Evolutionary conservation across 352 stramenopile genomes (phyloP).

Genomic region (Phytopythium mirpurense): DNA sequence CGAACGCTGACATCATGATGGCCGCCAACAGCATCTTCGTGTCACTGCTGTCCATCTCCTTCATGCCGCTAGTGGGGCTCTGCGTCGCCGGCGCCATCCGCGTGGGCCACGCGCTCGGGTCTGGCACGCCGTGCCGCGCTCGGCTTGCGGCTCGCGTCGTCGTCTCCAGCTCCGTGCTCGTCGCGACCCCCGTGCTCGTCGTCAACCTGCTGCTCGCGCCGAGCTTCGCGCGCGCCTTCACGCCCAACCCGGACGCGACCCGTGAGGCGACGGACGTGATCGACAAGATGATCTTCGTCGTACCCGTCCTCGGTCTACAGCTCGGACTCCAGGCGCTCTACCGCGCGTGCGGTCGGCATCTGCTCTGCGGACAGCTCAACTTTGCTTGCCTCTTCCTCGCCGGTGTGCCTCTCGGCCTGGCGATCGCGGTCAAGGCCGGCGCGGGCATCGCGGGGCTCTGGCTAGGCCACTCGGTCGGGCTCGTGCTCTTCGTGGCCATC

Average conservation of each 20-base stretch:
- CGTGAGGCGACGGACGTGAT: slow-evolving; percentile 5
- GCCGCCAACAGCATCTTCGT: slow-evolving; percentile 17
- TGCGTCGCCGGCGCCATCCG: slow-evolving; percentile 19
- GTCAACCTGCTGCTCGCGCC: slow-evolving; percentile 7
- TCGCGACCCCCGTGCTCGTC: slow-evolving; percentile 2
- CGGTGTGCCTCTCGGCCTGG: slow-evolving; percentile 13
- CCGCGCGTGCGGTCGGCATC: slow-evolving; percentile 16
- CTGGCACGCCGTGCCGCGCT: slow-evolving; percentile 16
- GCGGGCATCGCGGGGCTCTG: slow-evolving; percentile 27
- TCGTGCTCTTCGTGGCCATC: slow-evolving; percentile 11
- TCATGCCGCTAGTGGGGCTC: slow-evolving; percentile 18
- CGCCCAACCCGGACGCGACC: slow-evolving; percentile 8
- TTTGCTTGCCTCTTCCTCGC: slow-evolving; percentile 17
- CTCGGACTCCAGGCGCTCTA: slow-evolving; percentile 15
- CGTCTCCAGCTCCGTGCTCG: slow-evolving; percentile 1
- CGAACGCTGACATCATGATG: slow-evolving; percentile 20
- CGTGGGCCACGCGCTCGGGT: slow-evolving; percentile 25
- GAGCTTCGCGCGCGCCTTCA: slow-evolving; percentile 18
- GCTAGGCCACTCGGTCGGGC: slow-evolving; percentile 18
- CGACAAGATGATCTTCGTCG: slow-evolving; percentile 4
- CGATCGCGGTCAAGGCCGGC: slow-evolving; percentile 15
- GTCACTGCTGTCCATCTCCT: slow-evolving; percentile 11
- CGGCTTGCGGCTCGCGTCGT: slow-evolving; percentile 9
- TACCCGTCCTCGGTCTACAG: slow-evolving; percentile 11
- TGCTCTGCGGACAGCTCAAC: slow-evolving; percentile 20